Evolutionary conservation across 1,139 yeast species (phyloP).

Genomic region (Magnusiomyces tetraspermus): DNA sequence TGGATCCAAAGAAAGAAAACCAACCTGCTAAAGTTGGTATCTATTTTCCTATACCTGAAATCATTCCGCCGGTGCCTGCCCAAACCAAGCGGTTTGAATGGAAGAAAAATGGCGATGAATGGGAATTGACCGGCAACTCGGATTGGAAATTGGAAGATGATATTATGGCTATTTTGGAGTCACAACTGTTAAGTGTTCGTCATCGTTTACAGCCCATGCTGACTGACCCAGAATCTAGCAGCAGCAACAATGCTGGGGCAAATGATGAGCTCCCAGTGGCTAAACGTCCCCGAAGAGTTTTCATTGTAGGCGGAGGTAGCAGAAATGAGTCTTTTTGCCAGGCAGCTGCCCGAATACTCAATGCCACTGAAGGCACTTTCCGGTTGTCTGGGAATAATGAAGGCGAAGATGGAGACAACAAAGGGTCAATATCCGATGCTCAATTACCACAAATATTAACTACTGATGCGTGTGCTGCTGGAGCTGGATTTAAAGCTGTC

Average conservation of each 20-base stretch:
- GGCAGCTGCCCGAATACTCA: constrained; percentile 63
- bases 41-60: constrained; percentile 82
- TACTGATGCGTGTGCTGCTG: constrained; percentile 81
- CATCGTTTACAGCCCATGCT: constrained; percentile 70
- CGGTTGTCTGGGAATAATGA: constrained; percentile 35
- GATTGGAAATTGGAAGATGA: constrained; percentile 49
- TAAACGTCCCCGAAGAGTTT: constrained; percentile 56
- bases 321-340: constrained; percentile 57
- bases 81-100: not conserved
- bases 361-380: constrained; percentile 53
- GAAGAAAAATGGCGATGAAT: not conserved
- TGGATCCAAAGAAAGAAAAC: not conserved
- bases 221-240: constrained; percentile 17
- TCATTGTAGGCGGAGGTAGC: constrained; percentile 85
- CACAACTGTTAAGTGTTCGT: constrained; percentile 79
- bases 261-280: constrained; percentile 18
- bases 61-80: constrained; percentile 45
- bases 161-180: constrained; percentile 69
- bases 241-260: not conserved
- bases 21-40: constrained; percentile 47
- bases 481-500: constrained; percentile 85
- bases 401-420: not conserved
- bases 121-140: not conserved
- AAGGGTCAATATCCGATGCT: constrained; percentile 44
- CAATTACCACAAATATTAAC: not conserved